Conservation (phyloP, 139 green algal species). For the Bryopsis sp. region DNA sequence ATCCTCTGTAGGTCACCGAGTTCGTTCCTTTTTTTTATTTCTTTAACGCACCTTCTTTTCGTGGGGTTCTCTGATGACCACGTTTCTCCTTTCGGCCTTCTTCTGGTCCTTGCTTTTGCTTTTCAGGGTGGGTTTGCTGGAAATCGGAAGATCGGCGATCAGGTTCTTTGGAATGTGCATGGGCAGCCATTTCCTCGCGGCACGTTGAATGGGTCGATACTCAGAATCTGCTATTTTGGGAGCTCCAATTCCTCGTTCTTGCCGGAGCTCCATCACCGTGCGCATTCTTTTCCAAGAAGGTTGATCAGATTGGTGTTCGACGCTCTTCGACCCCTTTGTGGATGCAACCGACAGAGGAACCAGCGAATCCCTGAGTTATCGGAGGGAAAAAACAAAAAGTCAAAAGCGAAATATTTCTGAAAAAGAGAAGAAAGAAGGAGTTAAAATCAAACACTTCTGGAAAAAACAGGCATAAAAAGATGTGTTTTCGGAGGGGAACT, state of each 20-base stretch:
- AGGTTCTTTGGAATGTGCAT: conserved; percentile 80
- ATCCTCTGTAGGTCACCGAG: not conserved
- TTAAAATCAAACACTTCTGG: not conserved
- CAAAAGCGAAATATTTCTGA: not conserved
- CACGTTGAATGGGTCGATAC: conserved; percentile 78
- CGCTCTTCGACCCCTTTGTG: not conserved
- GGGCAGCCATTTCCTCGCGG: conserved; percentile 78
- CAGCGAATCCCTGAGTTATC: not conserved
- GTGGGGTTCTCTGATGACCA: not conserved
- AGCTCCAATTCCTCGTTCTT: conserved; percentile 59
- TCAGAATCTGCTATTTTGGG: conserved; percentile 78
- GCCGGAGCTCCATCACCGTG: conserved; percentile 79
- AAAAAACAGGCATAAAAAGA: not conserved
- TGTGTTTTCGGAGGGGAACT: not conserved
- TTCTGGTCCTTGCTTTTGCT: not conserved
- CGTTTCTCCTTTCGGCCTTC: not conserved
- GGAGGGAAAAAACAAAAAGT: not conserved
- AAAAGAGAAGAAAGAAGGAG: not conserved
- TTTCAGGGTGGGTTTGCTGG: too few species aligned
- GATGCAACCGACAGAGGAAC: not conserved
- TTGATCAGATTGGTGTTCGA: conserved; percentile 5
- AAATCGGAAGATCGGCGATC: conserved; percentile 14
- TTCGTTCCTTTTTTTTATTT: not conserved
- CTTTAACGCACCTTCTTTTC: not conserved
- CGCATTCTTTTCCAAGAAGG: conserved; percentile 71